These are phyloP conservation scores for Phanerochaete sordida DNA, from an alignment of 768 basidiomycete species.

Conservation along the genomic window DNA sequence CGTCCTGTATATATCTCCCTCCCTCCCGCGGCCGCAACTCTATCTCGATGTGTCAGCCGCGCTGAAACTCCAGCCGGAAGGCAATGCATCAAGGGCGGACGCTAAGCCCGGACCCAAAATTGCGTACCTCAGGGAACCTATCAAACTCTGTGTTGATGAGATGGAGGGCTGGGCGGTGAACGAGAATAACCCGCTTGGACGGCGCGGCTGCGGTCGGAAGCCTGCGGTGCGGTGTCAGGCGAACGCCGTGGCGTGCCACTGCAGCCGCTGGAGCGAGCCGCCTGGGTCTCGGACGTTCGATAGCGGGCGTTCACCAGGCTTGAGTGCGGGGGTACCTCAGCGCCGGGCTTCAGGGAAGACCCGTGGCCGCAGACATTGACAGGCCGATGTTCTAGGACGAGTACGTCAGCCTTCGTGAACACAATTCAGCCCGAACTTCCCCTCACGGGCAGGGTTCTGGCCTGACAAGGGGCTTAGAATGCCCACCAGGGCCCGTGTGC, in stretches of 20 bases:
- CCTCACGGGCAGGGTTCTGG: background rate
- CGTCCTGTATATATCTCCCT: too few species aligned
- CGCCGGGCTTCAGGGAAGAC: background rate
- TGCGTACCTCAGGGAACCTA: background rate
- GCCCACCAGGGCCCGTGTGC: background rate
- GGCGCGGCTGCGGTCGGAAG: background rate
- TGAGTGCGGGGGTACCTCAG: background rate
- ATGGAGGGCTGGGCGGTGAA: background rate
- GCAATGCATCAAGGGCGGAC: background rate
- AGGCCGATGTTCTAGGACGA: background rate
- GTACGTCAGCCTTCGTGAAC: background rate
- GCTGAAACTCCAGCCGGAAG: background rate
- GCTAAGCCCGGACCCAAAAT: background rate
- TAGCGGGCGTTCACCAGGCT: background rate
- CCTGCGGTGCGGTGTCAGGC: background rate
- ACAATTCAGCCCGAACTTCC: background rate
- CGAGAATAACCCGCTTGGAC: background rate
- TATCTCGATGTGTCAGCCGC: background rate
- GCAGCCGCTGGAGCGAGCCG: background rate
- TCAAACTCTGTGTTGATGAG: background rate
- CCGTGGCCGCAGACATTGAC: background rate
- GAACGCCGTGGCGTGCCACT: too few species aligned
- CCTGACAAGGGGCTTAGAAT: background rate
- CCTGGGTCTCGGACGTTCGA: background rate
- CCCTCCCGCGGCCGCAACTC: background rate